Conservation (phyloP, 2,329 filamentous ascomycete species). For the Sporothrix humicola region DNA sequence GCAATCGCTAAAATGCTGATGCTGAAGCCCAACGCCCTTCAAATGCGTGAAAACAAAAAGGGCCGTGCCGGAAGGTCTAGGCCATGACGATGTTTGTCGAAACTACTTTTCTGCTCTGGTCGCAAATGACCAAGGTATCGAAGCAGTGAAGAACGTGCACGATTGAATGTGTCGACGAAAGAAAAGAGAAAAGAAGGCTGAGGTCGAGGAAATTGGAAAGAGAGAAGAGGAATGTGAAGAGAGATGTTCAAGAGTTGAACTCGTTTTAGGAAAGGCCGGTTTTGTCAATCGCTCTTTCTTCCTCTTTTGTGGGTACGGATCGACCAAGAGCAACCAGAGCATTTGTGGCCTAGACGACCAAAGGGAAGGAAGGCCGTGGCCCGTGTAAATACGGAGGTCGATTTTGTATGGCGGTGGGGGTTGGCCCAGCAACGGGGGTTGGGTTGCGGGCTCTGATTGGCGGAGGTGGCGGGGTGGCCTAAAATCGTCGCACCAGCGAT, state of each 20-base stretch:
- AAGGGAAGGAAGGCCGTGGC: conserved; percentile 13
- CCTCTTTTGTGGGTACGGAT: conserved; percentile 12
- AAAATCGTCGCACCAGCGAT: conserved; percentile 21
- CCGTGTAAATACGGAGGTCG: conserved; percentile 32
- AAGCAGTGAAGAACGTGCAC: neutral
- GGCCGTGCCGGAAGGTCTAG: neutral
- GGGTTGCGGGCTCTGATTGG: conserved; percentile 10
- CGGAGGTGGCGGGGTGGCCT: neutral
- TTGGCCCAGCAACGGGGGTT: conserved; percentile 29
- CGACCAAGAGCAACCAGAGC: neutral
- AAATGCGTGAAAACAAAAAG: conserved; percentile 11
- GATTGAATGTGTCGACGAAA: neutral
- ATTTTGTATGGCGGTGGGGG: conserved; percentile 16
- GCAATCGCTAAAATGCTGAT: neutral
- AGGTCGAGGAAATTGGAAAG: conserved; percentile 20
- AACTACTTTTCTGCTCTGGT: neutral
- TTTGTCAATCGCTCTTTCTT: conserved; percentile 18
- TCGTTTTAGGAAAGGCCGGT: conserved; percentile 23
- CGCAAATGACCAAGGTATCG: neutral
- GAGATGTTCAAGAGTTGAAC: conserved; percentile 6
- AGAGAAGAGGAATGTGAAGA: conserved; percentile 23
- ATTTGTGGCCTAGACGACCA: conserved; percentile 26
- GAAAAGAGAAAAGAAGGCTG: neutral
- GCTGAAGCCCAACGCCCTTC: neutral
- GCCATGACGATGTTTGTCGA: neutral